These are phyloP conservation scores for Bacidia gigantensis DNA, from an alignment of 495 filamentous ascomycete genomes.

Conservation along the genomic window DNA sequence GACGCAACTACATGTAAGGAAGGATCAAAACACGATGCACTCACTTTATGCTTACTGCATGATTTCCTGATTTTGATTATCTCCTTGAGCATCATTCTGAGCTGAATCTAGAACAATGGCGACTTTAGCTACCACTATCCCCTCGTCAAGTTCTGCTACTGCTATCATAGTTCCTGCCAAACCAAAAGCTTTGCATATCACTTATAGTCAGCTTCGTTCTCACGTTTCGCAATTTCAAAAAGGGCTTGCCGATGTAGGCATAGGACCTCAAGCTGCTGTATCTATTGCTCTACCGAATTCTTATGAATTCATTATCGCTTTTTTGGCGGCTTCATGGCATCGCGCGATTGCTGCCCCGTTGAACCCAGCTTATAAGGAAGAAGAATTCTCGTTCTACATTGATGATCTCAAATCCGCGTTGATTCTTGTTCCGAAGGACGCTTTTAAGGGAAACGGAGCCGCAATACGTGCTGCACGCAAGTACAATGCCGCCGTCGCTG, in stretches of 20 bases:
- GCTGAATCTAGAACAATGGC: neutral
- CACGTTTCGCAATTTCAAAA: slow-evolving; percentile 53
- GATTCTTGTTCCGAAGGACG: slow-evolving; percentile 56
- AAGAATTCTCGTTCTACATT: slow-evolving; percentile 83
- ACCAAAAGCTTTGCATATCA: slow-evolving; percentile 42
- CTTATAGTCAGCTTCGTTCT: slow-evolving; percentile 45
- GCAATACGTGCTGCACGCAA: slow-evolving; percentile 60
- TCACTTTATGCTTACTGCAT: neutral
- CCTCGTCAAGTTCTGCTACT: slow-evolving; percentile 18
- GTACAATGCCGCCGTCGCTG: slow-evolving; percentile 65
- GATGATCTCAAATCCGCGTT: slow-evolving; percentile 66
- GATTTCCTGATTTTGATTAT: too few relatives aligned
- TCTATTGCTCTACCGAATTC: slow-evolving; percentile 67
- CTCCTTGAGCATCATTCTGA: too few relatives aligned
- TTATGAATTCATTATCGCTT: slow-evolving; percentile 70
- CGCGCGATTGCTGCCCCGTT: slow-evolving; percentile 66
- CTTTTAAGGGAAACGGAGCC: slow-evolving; percentile 44
- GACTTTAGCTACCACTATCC: neutral
- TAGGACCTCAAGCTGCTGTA: slow-evolving; percentile 48
- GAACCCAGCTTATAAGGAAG: slow-evolving; percentile 73
- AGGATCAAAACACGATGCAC: too few relatives aligned
- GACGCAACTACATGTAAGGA: too few relatives aligned
- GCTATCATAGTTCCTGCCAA: slow-evolving; percentile 58
- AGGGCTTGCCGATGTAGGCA: slow-evolving; percentile 57
- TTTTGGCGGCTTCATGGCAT: slow-evolving; percentile 65